Evolutionary conservation across 495 filamentous ascomycete species (phyloP).

Genomic region (Podospora anserina): DNA sequence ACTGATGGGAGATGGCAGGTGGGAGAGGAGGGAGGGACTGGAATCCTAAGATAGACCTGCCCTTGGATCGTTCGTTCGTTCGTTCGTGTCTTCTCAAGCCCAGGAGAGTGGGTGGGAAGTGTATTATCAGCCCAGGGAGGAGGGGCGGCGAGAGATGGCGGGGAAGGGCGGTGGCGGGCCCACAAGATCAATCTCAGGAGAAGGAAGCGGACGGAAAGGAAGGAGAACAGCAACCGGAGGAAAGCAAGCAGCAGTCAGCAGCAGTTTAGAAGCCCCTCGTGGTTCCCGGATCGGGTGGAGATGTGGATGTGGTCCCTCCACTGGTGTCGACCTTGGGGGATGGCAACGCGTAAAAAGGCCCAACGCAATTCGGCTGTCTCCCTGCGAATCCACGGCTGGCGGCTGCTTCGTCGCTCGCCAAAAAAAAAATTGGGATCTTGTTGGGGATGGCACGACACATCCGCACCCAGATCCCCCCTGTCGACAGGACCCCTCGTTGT

Average conservation of each 20-base stretch:
- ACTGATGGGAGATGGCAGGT: not conserved
- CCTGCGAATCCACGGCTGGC: constrained; percentile 16
- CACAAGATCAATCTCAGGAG: not conserved
- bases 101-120: constrained; percentile 1
- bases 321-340: not conserved
- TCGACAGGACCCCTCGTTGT: constrained; percentile 14
- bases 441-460: constrained; percentile 34
- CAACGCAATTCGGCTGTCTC: constrained; percentile 28
- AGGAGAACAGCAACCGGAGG: constrained; percentile 3
- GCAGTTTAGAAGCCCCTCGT: constrained; percentile 2
- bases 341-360: constrained; percentile 19
- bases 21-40: not conserved
- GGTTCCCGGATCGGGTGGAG: constrained; percentile 4
- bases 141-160: not conserved
- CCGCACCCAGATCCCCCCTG: constrained; percentile 17
- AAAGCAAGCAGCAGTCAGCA: not conserved
- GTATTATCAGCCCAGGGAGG: constrained; percentile 5
- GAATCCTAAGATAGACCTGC: not conserved
- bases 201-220: not conserved
- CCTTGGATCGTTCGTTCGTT: not conserved
- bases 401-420: constrained; percentile 26
- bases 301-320: too few species aligned
- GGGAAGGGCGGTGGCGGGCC: not conserved
- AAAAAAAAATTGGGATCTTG: constrained; percentile 36
- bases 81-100: not conserved